Percentiles rank a stretch among this genome's conserved stretches.
Conservation (phyloP, 345 rosid species). For the Diplotaxis tenuifolia region DNA sequence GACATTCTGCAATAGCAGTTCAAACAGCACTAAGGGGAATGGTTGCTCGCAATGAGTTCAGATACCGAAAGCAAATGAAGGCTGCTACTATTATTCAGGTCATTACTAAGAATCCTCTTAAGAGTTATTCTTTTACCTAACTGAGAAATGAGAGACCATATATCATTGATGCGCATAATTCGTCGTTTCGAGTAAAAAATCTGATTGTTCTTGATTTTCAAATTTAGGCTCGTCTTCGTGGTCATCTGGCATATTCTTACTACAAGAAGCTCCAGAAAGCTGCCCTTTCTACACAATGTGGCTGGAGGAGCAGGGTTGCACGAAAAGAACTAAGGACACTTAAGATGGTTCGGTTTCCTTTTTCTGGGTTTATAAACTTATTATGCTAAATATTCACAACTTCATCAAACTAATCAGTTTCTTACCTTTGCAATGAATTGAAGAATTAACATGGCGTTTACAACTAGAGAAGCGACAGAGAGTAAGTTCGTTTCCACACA, state of each 20-base stretch:
- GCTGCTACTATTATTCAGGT: slow-evolving; percentile 93
- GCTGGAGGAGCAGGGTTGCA: slow-evolving; percentile 97
- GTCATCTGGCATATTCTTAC: slow-evolving; percentile 64
- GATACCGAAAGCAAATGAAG: slow-evolving; percentile 86
- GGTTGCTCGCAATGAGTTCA: slow-evolving; percentile 93
- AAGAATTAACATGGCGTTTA: slow-evolving; percentile 95
- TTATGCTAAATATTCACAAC: background rate
- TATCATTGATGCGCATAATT: background rate
- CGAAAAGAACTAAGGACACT: slow-evolving; percentile 84
- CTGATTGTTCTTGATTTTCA: slow-evolving; percentile 28
- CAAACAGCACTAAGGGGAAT: slow-evolving; percentile 92
- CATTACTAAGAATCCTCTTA: slow-evolving; percentile 9
- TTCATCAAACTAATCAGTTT: slow-evolving; percentile 10
- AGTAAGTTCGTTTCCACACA: slow-evolving; percentile 48
- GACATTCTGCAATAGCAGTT: slow-evolving; percentile 61
- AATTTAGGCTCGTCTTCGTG: slow-evolving; percentile 75
- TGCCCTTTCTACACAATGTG: slow-evolving; percentile 78
- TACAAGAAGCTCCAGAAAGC: slow-evolving; percentile 88
- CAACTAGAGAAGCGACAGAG: slow-evolving; percentile 95
- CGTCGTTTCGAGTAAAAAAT: background rate
- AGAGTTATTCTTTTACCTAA: slow-evolving; percentile 23
- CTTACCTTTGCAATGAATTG: slow-evolving; percentile 40
- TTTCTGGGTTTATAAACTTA: background rate
- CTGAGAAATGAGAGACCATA: slow-evolving; percentile 7
- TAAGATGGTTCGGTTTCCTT: slow-evolving; percentile 63